phyloP scores from a whole-genome alignment of 805 yeast genomes.

The Ogataea angusta region DNA sequence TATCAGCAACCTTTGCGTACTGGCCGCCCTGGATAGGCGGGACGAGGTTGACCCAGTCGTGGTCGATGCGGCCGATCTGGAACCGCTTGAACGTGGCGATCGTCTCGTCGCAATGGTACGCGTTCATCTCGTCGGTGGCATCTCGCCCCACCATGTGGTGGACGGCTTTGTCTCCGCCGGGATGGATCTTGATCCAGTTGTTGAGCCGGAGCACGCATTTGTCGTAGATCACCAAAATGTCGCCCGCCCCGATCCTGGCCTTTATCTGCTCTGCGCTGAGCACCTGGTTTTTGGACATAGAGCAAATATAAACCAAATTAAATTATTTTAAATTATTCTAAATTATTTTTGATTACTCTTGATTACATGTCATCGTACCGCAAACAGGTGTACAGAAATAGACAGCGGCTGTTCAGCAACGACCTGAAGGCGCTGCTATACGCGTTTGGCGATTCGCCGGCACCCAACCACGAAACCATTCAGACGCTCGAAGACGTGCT shows the following conservation, averaged over 20 bases:
- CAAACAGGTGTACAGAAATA: constrained; percentile 14
- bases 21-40: constrained; percentile 89
- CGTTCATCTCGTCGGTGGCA: constrained; percentile 88
- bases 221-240: constrained; percentile 65
- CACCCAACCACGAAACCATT: constrained; percentile 64
- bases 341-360: not conserved
- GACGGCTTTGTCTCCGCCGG: constrained; percentile 87
- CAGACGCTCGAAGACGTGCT: constrained; percentile 66
- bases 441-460: constrained; percentile 71
- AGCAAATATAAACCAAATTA: not conserved
- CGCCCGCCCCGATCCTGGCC: constrained; percentile 61
- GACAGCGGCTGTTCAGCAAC: constrained; percentile 33
- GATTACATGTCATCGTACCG: constrained; percentile 7
- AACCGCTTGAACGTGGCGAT: constrained; percentile 48
- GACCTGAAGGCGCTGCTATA: constrained; percentile 57
- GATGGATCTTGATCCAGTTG: constrained; percentile 70
- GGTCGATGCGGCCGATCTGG: constrained; percentile 62
- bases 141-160: constrained; percentile 84
- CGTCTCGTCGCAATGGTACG: constrained; percentile 69
- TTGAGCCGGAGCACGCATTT: constrained; percentile 61
- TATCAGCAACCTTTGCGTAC: constrained; percentile 33
- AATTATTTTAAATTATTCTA: not conserved
- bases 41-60: constrained; percentile 66
- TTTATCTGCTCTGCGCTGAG: constrained; percentile 33
- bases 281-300: not conserved